A percentile compares a stretch with the other conserved stretches of the same genome.
Conservation (phyloP, 768 basidiomycete species). For the Auricularia sp. region DNA sequence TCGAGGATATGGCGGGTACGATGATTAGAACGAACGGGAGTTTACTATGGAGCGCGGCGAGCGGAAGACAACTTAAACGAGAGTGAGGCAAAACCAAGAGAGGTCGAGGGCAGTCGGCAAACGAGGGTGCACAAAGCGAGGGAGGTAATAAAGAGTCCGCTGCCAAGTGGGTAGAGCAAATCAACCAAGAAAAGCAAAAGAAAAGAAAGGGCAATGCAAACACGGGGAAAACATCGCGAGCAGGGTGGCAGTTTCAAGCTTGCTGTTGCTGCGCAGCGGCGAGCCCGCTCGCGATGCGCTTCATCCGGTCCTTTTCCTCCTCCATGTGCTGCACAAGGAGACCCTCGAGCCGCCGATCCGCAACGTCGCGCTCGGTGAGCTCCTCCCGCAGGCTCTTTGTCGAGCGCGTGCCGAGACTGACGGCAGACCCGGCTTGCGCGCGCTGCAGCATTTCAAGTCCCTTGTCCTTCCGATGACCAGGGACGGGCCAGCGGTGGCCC, state of each 20-base stretch:
- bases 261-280: slow-evolving; percentile 1
- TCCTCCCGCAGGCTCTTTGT: slow-evolving; percentile 5
- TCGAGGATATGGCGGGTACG: too few relatives aligned
- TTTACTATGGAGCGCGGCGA: too few relatives aligned
- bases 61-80: not conserved
- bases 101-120: not conserved
- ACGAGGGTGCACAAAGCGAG: too few relatives aligned
- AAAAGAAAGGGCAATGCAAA: not conserved
- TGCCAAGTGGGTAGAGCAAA: not conserved
- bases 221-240: not conserved
- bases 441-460: not conserved
- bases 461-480: not conserved
- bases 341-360: slow-evolving; percentile 59
- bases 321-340: slow-evolving; percentile 77
- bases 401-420: slow-evolving; percentile 1
- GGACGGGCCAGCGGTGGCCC: not conserved
- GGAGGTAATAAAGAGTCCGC: too few relatives aligned
- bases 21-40: too few relatives aligned
- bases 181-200: not conserved
- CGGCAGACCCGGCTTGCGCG: slow-evolving; percentile 22
- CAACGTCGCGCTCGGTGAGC: slow-evolving; percentile 28
- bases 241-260: not conserved
- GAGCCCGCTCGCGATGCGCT: slow-evolving; percentile 46
- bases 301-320: slow-evolving; percentile 69
- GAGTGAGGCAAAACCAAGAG: not conserved